Conservation (phyloP, 2,329 filamentous ascomycete genomes). For the Drechslerella dactyloides region DNA sequence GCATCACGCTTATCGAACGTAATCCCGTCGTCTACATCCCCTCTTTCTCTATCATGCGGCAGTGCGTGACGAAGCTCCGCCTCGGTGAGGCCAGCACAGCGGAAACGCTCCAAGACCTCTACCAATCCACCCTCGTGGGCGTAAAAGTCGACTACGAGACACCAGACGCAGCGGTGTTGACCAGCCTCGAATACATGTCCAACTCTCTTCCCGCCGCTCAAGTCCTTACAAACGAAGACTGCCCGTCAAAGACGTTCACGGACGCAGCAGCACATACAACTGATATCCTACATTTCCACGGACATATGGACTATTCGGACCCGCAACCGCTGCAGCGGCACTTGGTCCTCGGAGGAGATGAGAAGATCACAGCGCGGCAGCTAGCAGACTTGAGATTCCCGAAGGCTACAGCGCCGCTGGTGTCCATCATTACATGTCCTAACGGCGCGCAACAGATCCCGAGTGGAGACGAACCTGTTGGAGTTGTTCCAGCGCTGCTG, state of each 20-base stretch:
- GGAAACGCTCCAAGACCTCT: background rate
- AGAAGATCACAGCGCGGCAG: constrained; percentile 20
- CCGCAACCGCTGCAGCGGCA: constrained; percentile 26
- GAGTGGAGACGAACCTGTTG: constrained; percentile 34
- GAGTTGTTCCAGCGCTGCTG: constrained; percentile 32
- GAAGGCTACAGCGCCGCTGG: constrained; percentile 21
- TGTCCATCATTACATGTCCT: constrained; percentile 29
- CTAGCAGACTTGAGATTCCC: constrained; percentile 36
- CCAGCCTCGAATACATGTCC: constrained; percentile 28
- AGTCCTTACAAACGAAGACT: constrained; percentile 12
- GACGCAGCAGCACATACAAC: constrained; percentile 10
- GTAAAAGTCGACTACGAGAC: constrained; percentile 33
- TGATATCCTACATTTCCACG: constrained; percentile 45
- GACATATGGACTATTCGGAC: constrained; percentile 39
- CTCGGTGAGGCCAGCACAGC: background rate
- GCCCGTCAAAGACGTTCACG: constrained; percentile 4
- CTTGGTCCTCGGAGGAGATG: constrained; percentile 13
- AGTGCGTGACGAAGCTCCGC: constrained; percentile 39
- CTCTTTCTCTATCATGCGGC: constrained; percentile 44
- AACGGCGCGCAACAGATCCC: constrained; percentile 30
- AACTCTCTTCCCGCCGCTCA: constrained; percentile 3
- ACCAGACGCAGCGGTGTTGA: constrained; percentile 4
- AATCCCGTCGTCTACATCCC: constrained; percentile 44
- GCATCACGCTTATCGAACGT: constrained; percentile 29
- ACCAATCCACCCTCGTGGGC: constrained; percentile 27